Conservation (phyloP, 495 filamentous ascomycete species). For the Talaromyces proteolyticus region DNA sequence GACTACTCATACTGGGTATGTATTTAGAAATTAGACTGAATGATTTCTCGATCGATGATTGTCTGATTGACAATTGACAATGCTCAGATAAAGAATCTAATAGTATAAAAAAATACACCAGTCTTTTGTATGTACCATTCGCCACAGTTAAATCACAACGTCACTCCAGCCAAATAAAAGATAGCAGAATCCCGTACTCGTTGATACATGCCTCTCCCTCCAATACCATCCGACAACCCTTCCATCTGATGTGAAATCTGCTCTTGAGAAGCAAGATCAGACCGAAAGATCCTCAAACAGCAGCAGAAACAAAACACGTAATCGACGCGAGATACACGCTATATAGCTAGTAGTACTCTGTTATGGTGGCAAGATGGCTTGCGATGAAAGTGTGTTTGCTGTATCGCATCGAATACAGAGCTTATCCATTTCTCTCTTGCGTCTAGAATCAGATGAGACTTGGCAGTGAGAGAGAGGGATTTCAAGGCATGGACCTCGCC, state of each 20-base stretch:
- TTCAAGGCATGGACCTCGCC: conserved; percentile 51
- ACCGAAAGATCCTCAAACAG: not conserved
- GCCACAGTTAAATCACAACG: not conserved
- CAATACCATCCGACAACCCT: not conserved
- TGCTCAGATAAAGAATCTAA: too few species aligned
- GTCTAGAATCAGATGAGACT: too few species aligned
- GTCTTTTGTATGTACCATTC: not conserved
- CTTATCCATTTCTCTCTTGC: conserved; percentile 33
- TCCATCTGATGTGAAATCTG: not conserved
- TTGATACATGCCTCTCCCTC: not conserved
- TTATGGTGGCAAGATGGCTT: not conserved
- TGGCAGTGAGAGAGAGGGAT: conserved; percentile 20
- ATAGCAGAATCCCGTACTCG: not conserved
- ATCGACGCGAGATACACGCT: too few species aligned
- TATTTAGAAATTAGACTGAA: too few species aligned
- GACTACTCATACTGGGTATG: too few species aligned
- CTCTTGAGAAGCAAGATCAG: not conserved
- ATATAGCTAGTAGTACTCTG: too few species aligned
- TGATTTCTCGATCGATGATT: too few species aligned
- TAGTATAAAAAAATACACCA: not conserved
- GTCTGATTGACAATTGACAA: too few species aligned
- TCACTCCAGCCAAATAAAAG: not conserved
- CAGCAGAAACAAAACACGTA: not conserved
- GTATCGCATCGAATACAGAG: conserved; percentile 57
- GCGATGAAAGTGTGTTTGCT: conserved; percentile 24